Percentiles rank a stretch among this genome's conserved stretches.
phyloP scores from a whole-genome alignment of 768 basidiomycete species.

The Chalciporus chontae region DNA sequence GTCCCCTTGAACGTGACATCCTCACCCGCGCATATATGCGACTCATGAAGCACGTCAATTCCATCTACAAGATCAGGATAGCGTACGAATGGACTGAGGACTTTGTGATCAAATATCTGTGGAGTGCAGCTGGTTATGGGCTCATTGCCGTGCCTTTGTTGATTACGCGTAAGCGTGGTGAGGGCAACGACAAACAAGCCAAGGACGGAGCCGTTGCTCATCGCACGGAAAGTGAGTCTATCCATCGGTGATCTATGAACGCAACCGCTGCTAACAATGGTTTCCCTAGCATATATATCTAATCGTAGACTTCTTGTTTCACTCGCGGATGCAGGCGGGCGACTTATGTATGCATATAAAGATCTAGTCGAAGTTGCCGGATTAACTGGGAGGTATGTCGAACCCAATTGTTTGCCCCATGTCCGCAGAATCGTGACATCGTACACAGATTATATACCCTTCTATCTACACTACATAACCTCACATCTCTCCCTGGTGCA shows the following conservation, averaged over 20 bases:
- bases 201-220: conserved; percentile 39
- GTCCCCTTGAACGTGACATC: conserved; percentile 77
- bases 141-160: conserved; percentile 90
- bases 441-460: conserved; percentile 74
- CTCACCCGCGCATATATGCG: conserved; percentile 72
- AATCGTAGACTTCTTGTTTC: conserved; percentile 88
- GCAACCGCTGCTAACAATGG: not conserved
- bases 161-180: conserved; percentile 47
- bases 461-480: conserved; percentile 78
- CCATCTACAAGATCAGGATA: conserved; percentile 91
- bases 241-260: not conserved
- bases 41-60: conserved; percentile 86
- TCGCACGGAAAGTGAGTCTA: conserved; percentile 45
- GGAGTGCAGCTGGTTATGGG: conserved; percentile 90
- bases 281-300: conserved; percentile 74
- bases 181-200: conserved; percentile 6
- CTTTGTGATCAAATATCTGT: conserved; percentile 93
- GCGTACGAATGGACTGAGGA: conserved; percentile 96
- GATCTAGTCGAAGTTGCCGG: conserved; percentile 95
- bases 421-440: not conserved
- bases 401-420: not conserved
- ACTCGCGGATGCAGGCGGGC: conserved; percentile 93
- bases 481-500: conserved; percentile 48
- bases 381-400: conserved; percentile 56
- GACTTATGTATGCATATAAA: conserved; percentile 96